phyloP scores from a whole-genome alignment of 495 filamentous ascomycete species.

The Aspergillus sparsus region DNA sequence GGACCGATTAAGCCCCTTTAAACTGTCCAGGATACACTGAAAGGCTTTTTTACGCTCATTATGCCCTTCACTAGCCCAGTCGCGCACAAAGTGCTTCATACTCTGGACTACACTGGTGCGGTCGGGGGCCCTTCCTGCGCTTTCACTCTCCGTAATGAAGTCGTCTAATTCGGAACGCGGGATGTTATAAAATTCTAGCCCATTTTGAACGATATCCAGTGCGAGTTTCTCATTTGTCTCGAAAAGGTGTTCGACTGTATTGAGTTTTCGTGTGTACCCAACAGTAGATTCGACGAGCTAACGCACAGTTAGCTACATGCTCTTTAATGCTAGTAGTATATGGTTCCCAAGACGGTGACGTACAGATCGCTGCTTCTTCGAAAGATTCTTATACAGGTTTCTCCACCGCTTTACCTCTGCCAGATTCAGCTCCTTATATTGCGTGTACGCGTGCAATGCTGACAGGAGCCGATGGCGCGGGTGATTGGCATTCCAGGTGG shows the following conservation, averaged over 20 bases:
- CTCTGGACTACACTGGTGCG: conserved; percentile 41
- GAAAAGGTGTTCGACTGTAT: conserved; percentile 26
- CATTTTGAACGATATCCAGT: conserved; percentile 20
- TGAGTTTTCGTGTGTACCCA: conserved; percentile 28
- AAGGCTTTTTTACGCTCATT: conserved; percentile 42
- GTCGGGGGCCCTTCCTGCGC: conserved; percentile 17
- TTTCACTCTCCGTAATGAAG: conserved; percentile 21
- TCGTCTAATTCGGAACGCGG: conserved; percentile 21
- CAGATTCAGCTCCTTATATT: conserved; percentile 24
- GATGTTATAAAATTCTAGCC: conserved; percentile 27
- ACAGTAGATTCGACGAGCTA: conserved; percentile 24
- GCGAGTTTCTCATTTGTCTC: conserved; percentile 23
- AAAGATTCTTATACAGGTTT: conserved; percentile 26
- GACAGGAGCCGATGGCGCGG: conserved; percentile 27
- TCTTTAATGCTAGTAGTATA: background rate
- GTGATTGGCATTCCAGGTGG: conserved; percentile 24
- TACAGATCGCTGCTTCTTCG: conserved; percentile 24
- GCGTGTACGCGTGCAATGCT: conserved; percentile 23
- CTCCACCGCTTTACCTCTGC: conserved; percentile 26
- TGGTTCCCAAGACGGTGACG: background rate
- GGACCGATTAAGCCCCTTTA: conserved; percentile 21
- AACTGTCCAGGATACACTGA: conserved; percentile 33
- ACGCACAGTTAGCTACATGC: background rate
- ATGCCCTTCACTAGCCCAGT: conserved; percentile 44
- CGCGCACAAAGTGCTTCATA: conserved; percentile 50